Conservation (phyloP, 2,329 filamentous ascomycete genomes). For the Penicillium sp. region DNA sequence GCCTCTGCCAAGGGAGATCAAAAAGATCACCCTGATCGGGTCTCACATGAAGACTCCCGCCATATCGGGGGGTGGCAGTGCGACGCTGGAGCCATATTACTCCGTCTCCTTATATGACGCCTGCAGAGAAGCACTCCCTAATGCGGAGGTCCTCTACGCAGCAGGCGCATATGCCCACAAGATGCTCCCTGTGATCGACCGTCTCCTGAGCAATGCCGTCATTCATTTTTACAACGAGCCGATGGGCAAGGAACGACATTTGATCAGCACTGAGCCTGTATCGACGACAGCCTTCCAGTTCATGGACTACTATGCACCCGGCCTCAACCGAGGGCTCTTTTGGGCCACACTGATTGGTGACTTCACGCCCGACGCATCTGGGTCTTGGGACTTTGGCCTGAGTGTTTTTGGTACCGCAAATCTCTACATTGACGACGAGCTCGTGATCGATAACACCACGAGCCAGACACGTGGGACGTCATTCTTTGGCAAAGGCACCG, state of each 20-base stretch:
- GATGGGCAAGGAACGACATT: conserved; percentile 21
- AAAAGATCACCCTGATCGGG: conserved; percentile 2
- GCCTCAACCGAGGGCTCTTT: conserved; percentile 39
- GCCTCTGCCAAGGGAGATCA: conserved; percentile 22
- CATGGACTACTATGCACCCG: conserved; percentile 34
- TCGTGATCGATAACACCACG: conserved; percentile 63
- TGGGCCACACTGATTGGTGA: conserved; percentile 38
- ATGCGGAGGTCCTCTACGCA: conserved; percentile 16
- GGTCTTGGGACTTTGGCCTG: conserved; percentile 62
- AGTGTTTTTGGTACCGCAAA: conserved; percentile 63
- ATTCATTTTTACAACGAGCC: conserved; percentile 26
- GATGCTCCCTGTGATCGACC: conserved; percentile 35
- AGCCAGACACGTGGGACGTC: conserved; percentile 61
- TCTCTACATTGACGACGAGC: conserved; percentile 60
- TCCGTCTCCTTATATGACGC: conserved; percentile 36
- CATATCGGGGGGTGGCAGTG: conserved; percentile 38
- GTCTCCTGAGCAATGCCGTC: conserved; percentile 32
- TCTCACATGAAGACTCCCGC: conserved; percentile 38
- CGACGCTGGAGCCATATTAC: conserved; percentile 39
- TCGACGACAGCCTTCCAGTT: conserved; percentile 42
- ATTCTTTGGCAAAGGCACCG: conserved; percentile 65
- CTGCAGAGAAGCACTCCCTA: conserved; percentile 23
- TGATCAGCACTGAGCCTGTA: conserved; percentile 23
- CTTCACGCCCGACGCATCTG: conserved; percentile 57
- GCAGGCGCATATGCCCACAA: conserved; percentile 33